Evolutionary conservation across 2,329 filamentous ascomycete genomes (phyloP), one percentile per base, ranked within the genome.

Genomic region (Amauroascus niger): DNA sequence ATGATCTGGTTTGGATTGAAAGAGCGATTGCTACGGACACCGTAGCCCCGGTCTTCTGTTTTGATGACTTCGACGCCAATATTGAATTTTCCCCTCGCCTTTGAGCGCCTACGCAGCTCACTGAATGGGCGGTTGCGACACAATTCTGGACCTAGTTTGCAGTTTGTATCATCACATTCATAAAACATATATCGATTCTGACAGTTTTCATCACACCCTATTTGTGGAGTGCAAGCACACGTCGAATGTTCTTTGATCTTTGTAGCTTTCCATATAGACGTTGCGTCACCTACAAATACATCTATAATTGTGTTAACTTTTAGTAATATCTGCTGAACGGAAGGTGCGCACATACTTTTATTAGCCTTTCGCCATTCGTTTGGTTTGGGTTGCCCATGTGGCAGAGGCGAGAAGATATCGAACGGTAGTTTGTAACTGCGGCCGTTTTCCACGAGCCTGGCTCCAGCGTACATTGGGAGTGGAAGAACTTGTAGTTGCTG

Each of bases 181-280:
- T 96, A 97, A 53, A 95, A 83, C 89, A 97, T 97, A 68, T 89
- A 89, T 58, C 89, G 79, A 68, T 98, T 98, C 65, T 95, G 87
- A 70, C 93, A 98, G 62, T 86, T 79, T 58, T 96, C 88, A 58
- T 83, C 87, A 64, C 93, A 97, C 33, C 88, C 89, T 52, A 84
- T 82, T 51, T 90, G 86, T 6, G 79, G 75, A 40, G 74, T 82
- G 71, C 89, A 95, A 55, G 88, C 82, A 65, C 89, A 95, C 65
- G 82, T 80, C 55, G 85, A 88, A 57, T 87, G 80, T 62, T 88
- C 82, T 61, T 84, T 80, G 56, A 84, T 81, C 35, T 85, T 85
- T 40, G 79, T 82, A 64, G 88, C 88, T 67, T 87, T 87, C 88
- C 89, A 95, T 62, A 86, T 79, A 9, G 83, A 80, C 24, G 79